A percentile compares a stretch with the other conserved stretches of the same genome.
phyloP scores from a whole-genome alignment of 805 yeast genomes.

The Suhomyces pyralidae region DNA sequence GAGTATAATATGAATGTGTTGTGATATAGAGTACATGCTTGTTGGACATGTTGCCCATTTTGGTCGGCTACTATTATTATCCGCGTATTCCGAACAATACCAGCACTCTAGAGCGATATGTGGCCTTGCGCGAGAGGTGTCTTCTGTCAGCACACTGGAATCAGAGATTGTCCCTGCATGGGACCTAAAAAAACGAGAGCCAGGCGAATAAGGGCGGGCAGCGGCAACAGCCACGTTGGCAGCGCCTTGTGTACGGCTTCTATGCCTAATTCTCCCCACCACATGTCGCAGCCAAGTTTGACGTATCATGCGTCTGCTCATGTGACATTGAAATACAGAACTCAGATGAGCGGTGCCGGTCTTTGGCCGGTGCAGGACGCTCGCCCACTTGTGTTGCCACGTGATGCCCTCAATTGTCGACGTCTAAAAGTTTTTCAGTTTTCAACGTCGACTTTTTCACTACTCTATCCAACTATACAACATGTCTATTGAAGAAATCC shows the following conservation, averaged over 20 bases:
- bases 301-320: background rate
- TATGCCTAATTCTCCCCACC: background rate
- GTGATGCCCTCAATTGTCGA: background rate
- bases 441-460: background rate
- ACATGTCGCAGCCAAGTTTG: background rate
- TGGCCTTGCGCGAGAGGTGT: too few species aligned
- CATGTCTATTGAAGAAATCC: slow-evolving; percentile 57
- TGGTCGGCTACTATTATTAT: background rate
- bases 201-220: background rate
- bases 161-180: background rate
- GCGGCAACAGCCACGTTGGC: background rate
- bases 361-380: too few species aligned
- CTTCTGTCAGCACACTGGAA: too few species aligned
- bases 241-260: background rate
- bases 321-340: background rate
- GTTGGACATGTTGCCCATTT: background rate
- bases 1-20: background rate
- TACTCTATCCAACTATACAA: slow-evolving; percentile 12
- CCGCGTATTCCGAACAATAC: background rate
- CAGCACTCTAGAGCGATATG: background rate
- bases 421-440: background rate
- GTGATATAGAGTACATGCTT: too few species aligned
- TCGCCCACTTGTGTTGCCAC: background rate
- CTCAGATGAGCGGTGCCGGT: background rate
- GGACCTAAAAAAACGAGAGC: background rate